Conservation (phyloP, 495 filamentous ascomycete genomes). For the Aspergillus nidulans region DNA sequence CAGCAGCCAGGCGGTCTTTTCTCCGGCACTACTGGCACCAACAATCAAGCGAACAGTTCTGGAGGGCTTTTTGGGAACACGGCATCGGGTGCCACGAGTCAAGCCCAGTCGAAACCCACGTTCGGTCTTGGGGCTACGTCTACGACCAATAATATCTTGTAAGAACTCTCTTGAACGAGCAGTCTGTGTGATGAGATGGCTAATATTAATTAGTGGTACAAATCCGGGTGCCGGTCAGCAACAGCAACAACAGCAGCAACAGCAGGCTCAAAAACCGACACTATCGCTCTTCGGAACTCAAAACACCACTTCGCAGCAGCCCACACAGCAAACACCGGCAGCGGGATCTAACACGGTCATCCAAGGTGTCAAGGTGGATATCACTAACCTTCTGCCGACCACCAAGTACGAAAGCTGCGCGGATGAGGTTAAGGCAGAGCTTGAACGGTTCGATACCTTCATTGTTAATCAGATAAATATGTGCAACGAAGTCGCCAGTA, state of each 20-base stretch:
- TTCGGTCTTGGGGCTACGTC: slow-evolving; percentile 31
- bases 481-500: slow-evolving; percentile 40
- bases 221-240: slow-evolving; percentile 23
- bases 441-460: slow-evolving; percentile 68
- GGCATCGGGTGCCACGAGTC: slow-evolving; percentile 29
- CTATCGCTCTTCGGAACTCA: slow-evolving; percentile 39
- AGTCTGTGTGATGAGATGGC: slow-evolving; percentile 14
- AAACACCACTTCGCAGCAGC: slow-evolving; percentile 35
- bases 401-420: slow-evolving; percentile 88
- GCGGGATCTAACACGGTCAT: slow-evolving; percentile 34
- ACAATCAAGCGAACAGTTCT: slow-evolving; percentile 31
- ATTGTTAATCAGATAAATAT: slow-evolving; percentile 66
- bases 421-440: slow-evolving; percentile 71
- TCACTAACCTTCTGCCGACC: slow-evolving; percentile 71
- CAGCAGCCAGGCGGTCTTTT: slow-evolving; percentile 45
- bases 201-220: slow-evolving; percentile 20
- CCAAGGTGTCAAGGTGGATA: slow-evolving; percentile 71
- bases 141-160: slow-evolving; percentile 46
- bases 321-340: slow-evolving; percentile 44
- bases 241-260: slow-evolving; percentile 32
- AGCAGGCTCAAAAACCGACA: slow-evolving; percentile 36
- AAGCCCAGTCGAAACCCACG: slow-evolving; percentile 35
- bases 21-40: slow-evolving; percentile 34
- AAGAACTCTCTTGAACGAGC: slow-evolving; percentile 22
- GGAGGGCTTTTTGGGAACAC: slow-evolving; percentile 31